phyloP scores from a whole-genome alignment of 2,329 filamentous ascomycete genomes.

The Macrophomina phaseolina region DNA sequence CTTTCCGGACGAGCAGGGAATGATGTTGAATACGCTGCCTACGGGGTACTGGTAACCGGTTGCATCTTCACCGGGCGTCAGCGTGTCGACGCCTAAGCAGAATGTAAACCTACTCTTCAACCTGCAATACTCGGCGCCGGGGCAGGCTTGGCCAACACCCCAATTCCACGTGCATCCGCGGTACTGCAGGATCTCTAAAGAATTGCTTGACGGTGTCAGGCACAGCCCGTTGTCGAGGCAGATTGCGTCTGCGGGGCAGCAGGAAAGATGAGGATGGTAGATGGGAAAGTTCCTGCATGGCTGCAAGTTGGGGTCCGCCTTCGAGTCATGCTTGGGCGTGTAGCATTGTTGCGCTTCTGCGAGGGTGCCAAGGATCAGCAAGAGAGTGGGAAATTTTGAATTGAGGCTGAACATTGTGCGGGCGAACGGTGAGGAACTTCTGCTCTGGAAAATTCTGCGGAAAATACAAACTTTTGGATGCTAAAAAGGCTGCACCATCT shows the following conservation, averaged over 20 bases:
- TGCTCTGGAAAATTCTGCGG: too few species aligned
- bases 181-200: conserved; percentile 1
- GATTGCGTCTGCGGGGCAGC: not conserved
- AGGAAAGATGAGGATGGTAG: not conserved
- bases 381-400: too few species aligned
- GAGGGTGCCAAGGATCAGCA: not conserved
- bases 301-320: not conserved
- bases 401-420: too few species aligned
- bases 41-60: not conserved
- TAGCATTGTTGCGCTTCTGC: not conserved
- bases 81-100: too few species aligned
- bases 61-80: not conserved
- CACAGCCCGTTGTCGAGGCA: conserved; percentile 3
- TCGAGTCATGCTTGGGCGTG: not conserved
- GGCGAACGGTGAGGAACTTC: too few species aligned
- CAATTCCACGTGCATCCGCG: not conserved
- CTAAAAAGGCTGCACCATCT: too few species aligned
- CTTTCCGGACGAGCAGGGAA: conserved; percentile 1
- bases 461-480: too few species aligned
- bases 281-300: not conserved
- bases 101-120: not conserved
- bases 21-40: conserved; percentile 2
- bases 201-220: not conserved
- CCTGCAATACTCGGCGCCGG: conserved; percentile 6
- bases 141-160: not conserved